Conservation (phyloP, 345 rosid species). For the Trapa incisa region DNA sequence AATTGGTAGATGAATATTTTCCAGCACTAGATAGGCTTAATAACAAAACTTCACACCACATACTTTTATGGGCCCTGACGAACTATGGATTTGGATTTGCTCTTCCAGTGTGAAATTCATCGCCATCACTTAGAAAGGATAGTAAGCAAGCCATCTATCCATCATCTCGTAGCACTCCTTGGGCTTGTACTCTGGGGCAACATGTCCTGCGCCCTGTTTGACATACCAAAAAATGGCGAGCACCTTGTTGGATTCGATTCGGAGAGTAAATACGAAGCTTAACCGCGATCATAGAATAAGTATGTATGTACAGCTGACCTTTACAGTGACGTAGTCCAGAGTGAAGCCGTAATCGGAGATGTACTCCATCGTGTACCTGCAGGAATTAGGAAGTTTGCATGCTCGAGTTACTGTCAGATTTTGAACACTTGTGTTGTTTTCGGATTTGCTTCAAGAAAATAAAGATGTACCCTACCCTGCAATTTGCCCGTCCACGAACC, state of each 20-base stretch:
- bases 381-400: not conserved
- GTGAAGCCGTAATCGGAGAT: slow-evolving; percentile 3
- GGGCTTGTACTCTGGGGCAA: slow-evolving; percentile 22
- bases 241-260: too few species aligned
- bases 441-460: not conserved
- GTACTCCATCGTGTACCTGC: slow-evolving; percentile 19
- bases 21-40: too few species aligned
- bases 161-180: slow-evolving; percentile 17
- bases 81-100: not conserved
- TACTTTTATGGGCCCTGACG: too few species aligned
- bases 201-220: slow-evolving; percentile 20
- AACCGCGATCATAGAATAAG: not conserved
- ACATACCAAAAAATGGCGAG: not conserved
- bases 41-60: too few species aligned
- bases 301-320: not conserved
- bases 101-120: not conserved
- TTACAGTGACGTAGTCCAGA: slow-evolving; percentile 14
- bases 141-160: slow-evolving; percentile 16
- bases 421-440: not conserved
- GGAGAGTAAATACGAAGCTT: not conserved
- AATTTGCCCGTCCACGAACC: slow-evolving; percentile 22
- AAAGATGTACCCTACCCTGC: slow-evolving; percentile 13
- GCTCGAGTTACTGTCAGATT: not conserved
- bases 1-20: too few species aligned
- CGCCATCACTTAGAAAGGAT: not conserved